Percentiles rank a stretch among this genome's conserved stretches.
These are phyloP conservation scores for Pinus tabuliformis DNA, from an alignment of 75 land plant genomes.

Conservation along the genomic window DNA sequence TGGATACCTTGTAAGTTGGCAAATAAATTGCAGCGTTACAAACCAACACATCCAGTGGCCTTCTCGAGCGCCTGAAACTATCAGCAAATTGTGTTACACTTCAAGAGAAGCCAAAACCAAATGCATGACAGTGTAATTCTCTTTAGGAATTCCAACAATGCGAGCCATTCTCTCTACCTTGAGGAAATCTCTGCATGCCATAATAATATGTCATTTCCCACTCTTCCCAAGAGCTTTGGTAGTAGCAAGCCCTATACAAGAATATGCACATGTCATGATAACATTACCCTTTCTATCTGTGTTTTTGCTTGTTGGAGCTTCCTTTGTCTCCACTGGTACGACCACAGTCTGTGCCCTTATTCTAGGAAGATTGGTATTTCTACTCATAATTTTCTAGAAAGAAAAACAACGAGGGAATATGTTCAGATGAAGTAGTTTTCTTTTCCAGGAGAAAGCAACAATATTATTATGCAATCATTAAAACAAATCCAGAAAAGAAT, in stretches of 20 bases:
- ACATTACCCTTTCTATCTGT: slow-evolving; percentile 75
- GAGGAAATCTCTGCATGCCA: slow-evolving; percentile 99
- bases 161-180: slow-evolving; percentile 94
- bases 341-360: slow-evolving; percentile 68
- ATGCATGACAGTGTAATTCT: too few species aligned
- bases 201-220: slow-evolving; percentile 88
- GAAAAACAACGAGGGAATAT: background rate
- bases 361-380: slow-evolving; percentile 1
- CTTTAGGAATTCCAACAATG: slow-evolving; percentile 79
- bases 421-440: background rate
- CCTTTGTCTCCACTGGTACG: slow-evolving; percentile 52
- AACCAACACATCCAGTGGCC: too few species aligned
- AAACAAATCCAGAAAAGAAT: background rate
- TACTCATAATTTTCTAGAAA: slow-evolving; percentile 20
- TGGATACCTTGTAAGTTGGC: too few species aligned
- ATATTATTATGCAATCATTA: background rate
- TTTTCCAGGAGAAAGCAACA: background rate
- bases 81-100: too few species aligned
- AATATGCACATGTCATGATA: slow-evolving; percentile 94
- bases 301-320: slow-evolving; percentile 53
- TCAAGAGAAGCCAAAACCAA: too few species aligned
- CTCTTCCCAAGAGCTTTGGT: slow-evolving; percentile 87
- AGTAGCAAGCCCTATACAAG: slow-evolving; percentile 97
- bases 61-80: too few species aligned
- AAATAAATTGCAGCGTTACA: too few species aligned